Conservation (phyloP, 1,284 basidiomycete genomes). For the Ustilago tritici region DNA sequence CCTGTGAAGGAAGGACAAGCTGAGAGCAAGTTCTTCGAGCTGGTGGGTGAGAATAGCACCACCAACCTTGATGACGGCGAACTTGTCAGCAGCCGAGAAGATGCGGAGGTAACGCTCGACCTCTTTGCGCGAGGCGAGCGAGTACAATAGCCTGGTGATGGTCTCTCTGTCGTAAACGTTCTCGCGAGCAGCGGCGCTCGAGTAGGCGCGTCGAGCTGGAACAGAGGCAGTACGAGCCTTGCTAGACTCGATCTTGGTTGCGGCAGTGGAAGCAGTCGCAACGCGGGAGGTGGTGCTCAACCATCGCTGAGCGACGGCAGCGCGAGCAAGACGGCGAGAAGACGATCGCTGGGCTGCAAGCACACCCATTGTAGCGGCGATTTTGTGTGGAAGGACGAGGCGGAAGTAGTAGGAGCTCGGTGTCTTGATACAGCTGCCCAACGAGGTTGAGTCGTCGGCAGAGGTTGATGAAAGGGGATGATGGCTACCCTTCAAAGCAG, state of each 20-base stretch:
- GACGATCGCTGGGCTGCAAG: conserved; percentile 47
- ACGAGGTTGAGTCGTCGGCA: neutral
- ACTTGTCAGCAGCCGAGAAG: conserved; percentile 68
- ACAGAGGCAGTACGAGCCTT: conserved; percentile 25
- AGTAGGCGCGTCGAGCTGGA: conserved; percentile 40
- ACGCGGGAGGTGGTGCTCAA: conserved; percentile 34
- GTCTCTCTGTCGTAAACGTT: conserved; percentile 65
- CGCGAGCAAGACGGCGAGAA: conserved; percentile 40
- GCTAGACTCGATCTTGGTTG: conserved; percentile 25
- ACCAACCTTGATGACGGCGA: conserved; percentile 69
- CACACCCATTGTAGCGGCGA: conserved; percentile 31
- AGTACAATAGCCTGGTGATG: conserved; percentile 68
- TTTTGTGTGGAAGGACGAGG: neutral
- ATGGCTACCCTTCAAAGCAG: neutral
- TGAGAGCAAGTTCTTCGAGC: conserved; percentile 68
- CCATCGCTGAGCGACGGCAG: conserved; percentile 42
- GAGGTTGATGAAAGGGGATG: neutral
- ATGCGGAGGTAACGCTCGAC: conserved; percentile 70
- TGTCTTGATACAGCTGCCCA: neutral
- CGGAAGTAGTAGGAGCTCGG: neutral
- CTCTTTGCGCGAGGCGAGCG: conserved; percentile 69
- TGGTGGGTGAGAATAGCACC: conserved; percentile 69
- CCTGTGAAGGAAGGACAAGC: conserved; percentile 68
- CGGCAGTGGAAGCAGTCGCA: conserved; percentile 29
- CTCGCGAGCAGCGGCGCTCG: conserved; percentile 51